Percentiles rank a stretch among this genome's conserved stretches.
These are phyloP conservation scores for Wakefieldia striispora DNA, from an alignment of 768 basidiomycete genomes.

Conservation along the genomic window DNA sequence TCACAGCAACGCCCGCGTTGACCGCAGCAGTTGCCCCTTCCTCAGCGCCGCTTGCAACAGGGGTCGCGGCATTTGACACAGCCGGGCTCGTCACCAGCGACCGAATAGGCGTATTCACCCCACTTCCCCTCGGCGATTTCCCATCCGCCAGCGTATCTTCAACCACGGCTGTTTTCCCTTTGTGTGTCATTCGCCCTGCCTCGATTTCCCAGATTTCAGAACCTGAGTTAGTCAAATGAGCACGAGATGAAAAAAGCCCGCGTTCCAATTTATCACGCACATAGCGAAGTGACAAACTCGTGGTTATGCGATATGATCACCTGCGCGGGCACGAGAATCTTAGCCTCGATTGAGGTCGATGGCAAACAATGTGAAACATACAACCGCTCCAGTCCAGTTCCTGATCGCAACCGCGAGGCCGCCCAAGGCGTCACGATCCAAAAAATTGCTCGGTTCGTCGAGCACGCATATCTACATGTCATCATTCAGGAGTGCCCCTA, in stretches of 20 bases:
- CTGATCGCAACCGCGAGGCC: conserved; percentile 93
- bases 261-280: conserved; percentile 43
- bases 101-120: conserved; percentile 64
- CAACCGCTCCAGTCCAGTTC: conserved; percentile 92
- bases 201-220: conserved; percentile 97
- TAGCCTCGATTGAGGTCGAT: conserved; percentile 9
- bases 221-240: conserved; percentile 42
- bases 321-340: conserved; percentile 34
- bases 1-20: conserved; percentile 37
- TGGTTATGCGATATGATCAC: conserved; percentile 96
- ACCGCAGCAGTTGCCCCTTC: conserved; percentile 39
- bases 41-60: conserved; percentile 77
- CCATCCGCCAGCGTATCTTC: conserved; percentile 80
- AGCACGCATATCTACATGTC: conserved; percentile 62
- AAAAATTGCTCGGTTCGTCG: conserved; percentile 95
- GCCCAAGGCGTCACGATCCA: conserved; percentile 94
- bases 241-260: conserved; percentile 12
- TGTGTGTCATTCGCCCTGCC: conserved; percentile 76
- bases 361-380: conserved; percentile 31
- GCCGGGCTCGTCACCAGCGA: conserved; percentile 71
- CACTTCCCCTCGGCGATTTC: conserved; percentile 69
- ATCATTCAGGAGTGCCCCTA: conserved; percentile 5
- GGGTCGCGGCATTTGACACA: conserved; percentile 70
- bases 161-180: conserved; percentile 83
- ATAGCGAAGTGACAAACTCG: conserved; percentile 81